A percentile compares a stretch with the other conserved stretches of the same genome.
Conservation (phyloP, 2,329 filamentous ascomycete species). For the Diaporthe citriasiana region DNA sequence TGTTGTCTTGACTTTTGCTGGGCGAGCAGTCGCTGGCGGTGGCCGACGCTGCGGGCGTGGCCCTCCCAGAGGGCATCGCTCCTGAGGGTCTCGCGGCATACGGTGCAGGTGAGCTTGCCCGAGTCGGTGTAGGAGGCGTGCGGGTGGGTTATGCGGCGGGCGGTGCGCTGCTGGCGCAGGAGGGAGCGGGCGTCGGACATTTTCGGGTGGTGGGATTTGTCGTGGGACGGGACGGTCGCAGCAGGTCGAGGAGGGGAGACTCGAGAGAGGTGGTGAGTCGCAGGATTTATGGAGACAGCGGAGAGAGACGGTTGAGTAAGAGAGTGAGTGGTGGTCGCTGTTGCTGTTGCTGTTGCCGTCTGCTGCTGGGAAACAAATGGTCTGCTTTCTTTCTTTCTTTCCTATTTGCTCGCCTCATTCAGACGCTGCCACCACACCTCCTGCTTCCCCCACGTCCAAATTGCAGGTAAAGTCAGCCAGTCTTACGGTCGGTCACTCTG, state of each 20-base stretch:
- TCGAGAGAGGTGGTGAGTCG: not conserved
- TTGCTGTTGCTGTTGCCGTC: not conserved
- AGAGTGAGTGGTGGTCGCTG: too few relatives aligned
- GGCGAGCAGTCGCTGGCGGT: slow-evolving; percentile 56
- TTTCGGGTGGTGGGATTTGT: slow-evolving; percentile 5
- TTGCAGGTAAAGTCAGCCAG: not conserved
- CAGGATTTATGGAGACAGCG: not conserved
- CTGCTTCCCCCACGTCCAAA: not conserved
- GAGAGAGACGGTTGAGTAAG: not conserved
- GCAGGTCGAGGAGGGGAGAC: not conserved
- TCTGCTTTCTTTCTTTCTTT: not conserved
- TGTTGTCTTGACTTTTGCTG: slow-evolving; percentile 45
- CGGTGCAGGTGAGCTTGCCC: slow-evolving; percentile 76
- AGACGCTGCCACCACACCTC: slow-evolving; percentile 14
- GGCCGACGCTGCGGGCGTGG: slow-evolving; percentile 67
- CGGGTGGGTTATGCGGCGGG: slow-evolving; percentile 79
- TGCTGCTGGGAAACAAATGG: too few relatives aligned
- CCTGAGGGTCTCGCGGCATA: slow-evolving; percentile 76
- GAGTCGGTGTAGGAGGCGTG: slow-evolving; percentile 77
- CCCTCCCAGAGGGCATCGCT: slow-evolving; percentile 77
- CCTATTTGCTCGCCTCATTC: not conserved
- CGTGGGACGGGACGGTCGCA: too few relatives aligned
- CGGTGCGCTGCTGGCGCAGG: slow-evolving; percentile 81
- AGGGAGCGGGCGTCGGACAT: slow-evolving; percentile 88
- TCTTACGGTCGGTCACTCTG: too few relatives aligned